Percentiles rank a stretch among this genome's conserved stretches.
Evolutionary conservation across 805 yeast genomes (phyloP).

Genomic region (Kazachstania bromeliacearum): DNA sequence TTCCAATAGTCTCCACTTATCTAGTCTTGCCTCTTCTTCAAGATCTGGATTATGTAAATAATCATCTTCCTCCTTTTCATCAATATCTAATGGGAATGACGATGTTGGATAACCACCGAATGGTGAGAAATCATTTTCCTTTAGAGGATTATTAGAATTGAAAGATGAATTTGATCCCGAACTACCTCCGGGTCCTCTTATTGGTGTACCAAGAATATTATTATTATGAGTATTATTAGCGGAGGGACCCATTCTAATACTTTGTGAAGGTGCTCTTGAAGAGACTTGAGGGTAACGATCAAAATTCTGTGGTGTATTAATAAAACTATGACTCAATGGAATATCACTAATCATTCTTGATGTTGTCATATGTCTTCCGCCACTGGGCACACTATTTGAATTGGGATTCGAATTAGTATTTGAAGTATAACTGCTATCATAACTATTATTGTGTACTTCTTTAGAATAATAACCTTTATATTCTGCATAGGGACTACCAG

Average conservation of each 20-base stretch:
- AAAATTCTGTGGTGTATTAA: conserved; percentile 43
- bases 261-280: conserved; percentile 31
- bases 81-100: conserved; percentile 80
- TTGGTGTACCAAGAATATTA: neutral
- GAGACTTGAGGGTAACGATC: conserved; percentile 60
- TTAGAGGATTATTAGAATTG: conserved; percentile 35
- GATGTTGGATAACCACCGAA: conserved; percentile 96
- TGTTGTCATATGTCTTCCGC: conserved; percentile 1
- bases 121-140: conserved; percentile 67
- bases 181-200: conserved; percentile 1
- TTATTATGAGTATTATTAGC: conserved; percentile 4
- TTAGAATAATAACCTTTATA: conserved; percentile 28
- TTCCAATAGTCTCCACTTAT: conserved; percentile 52
- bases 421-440: conserved; percentile 3
- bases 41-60: conserved; percentile 95
- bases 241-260: neutral
- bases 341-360: conserved; percentile 1
- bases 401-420: conserved; percentile 4
- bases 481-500: conserved; percentile 5
- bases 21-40: conserved; percentile 78
- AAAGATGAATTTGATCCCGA: conserved; percentile 13
- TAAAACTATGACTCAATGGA: conserved; percentile 8
- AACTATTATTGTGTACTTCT: conserved; percentile 5
- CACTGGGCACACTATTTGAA: conserved; percentile 6
- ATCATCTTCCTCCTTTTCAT: conserved; percentile 92